Evolutionary conservation across 768 basidiomycete species (phyloP).

Genomic region (Phlebiopsis gigantea): DNA sequence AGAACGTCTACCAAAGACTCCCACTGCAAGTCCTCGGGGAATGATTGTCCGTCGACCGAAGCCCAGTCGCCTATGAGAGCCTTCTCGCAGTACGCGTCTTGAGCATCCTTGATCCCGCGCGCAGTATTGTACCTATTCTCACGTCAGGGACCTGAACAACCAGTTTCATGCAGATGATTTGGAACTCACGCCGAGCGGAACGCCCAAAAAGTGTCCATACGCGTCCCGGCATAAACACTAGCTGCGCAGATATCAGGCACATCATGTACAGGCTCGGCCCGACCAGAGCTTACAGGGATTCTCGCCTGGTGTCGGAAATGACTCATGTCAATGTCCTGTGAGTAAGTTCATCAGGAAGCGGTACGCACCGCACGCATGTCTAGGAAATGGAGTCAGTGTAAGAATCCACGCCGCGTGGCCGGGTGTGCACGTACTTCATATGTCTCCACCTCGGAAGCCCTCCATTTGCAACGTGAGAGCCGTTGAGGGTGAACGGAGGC

Average conservation of each 20-base stretch:
- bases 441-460: constrained; percentile 47
- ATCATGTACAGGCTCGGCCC: not conserved
- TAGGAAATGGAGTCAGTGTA: constrained; percentile 18
- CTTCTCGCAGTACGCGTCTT: constrained; percentile 60
- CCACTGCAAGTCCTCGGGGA: constrained; percentile 69
- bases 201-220: constrained; percentile 63
- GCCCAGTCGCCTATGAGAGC: constrained; percentile 42
- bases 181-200: constrained; percentile 52
- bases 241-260: constrained; percentile 11
- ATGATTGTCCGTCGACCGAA: constrained; percentile 37
- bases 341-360: not conserved
- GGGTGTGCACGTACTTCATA: constrained; percentile 51
- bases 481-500: constrained; percentile 54
- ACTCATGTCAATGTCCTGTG: too few species aligned
- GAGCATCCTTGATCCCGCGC: constrained; percentile 53
- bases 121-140: constrained; percentile 55
- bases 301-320: constrained; percentile 51
- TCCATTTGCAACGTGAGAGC: constrained; percentile 25
- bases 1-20: constrained; percentile 67
- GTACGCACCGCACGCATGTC: constrained; percentile 55
- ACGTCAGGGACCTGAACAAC: not conserved
- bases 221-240: constrained; percentile 36
- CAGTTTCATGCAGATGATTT: too few species aligned
- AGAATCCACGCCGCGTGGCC: not conserved
- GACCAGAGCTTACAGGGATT: constrained; percentile 38